Evolutionary conservation across 495 filamentous ascomycete genomes (phyloP).

Genomic region (Hyphodiscus hymeniophilus): DNA sequence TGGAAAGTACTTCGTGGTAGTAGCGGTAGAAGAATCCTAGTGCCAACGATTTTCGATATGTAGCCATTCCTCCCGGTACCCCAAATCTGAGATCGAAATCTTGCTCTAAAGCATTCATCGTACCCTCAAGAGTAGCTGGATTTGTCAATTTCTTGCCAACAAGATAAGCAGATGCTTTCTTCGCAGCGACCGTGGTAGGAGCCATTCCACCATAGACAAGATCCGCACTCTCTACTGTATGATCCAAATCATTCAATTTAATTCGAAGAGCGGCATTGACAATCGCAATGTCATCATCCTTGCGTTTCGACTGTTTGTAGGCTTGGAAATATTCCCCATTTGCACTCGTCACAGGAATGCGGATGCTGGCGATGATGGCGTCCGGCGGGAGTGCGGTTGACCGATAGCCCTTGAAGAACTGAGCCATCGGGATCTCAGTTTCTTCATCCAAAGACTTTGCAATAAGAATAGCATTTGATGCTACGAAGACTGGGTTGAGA

Average conservation of each 20-base stretch:
- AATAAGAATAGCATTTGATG: conserved; percentile 70
- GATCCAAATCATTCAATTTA: conserved; percentile 50
- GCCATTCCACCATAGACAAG: conserved; percentile 91
- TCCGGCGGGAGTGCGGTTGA: conserved; percentile 73
- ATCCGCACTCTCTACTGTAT: conserved; percentile 60
- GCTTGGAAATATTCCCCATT: conserved; percentile 61
- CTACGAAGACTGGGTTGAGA: conserved; percentile 90
- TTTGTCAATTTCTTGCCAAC: conserved; percentile 73
- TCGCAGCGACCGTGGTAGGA: conserved; percentile 74
- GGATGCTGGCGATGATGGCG: conserved; percentile 76
- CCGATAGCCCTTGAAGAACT: conserved; percentile 90
- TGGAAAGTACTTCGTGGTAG: conserved; percentile 57
- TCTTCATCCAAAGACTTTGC: conserved; percentile 65
- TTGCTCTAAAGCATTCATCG: conserved; percentile 76
- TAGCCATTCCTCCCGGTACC: conserved; percentile 93
- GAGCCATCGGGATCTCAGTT: conserved; percentile 77
- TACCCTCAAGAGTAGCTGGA: conserved; percentile 72
- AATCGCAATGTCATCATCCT: conserved; percentile 96
- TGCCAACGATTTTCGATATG: conserved; percentile 84
- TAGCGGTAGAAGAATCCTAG: conserved; percentile 85
- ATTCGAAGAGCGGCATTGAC: conserved; percentile 79
- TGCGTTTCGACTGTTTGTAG: conserved; percentile 93
- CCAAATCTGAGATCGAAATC: conserved; percentile 83
- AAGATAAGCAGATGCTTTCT: conserved; percentile 61
- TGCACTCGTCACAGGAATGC: conserved; percentile 65